These are phyloP conservation scores for Sporisorium reilianum DNA, from an alignment of 1,284 basidiomycete genomes.

Conservation along the genomic window DNA sequence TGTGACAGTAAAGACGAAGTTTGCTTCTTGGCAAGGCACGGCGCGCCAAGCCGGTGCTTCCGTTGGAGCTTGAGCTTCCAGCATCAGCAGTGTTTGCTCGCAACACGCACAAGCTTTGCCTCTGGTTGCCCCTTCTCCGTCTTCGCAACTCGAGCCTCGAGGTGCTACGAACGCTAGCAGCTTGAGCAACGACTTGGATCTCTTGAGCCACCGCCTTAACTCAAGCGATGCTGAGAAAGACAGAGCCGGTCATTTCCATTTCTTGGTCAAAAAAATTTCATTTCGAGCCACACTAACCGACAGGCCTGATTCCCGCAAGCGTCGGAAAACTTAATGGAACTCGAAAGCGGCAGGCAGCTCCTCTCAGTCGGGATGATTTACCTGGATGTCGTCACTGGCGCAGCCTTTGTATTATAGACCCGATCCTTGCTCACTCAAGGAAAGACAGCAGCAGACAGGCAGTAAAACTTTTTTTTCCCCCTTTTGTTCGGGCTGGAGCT, in stretches of 20 bases:
- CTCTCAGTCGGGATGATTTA: slow-evolving; percentile 18
- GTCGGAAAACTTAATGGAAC: slow-evolving; percentile 12
- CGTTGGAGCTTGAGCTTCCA: not conserved
- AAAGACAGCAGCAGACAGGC: not conserved
- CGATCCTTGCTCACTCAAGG: not conserved
- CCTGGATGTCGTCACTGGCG: slow-evolving; percentile 17
- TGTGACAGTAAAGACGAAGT: not conserved
- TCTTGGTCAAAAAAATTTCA: too few species aligned
- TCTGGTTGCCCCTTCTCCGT: not conserved
- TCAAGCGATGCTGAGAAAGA: too few species aligned
- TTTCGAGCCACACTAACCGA: too few species aligned
- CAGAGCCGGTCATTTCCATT: not conserved
- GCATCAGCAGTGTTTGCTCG: too few species aligned
- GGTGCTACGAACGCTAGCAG: not conserved
- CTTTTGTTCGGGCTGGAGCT: too few species aligned
- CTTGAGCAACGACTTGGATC: not conserved
- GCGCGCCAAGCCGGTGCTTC: not conserved
- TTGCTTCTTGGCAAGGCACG: not conserved
- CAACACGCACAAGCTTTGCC: not conserved
- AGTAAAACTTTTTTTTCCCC: not conserved
- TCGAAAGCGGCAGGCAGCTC: not conserved
- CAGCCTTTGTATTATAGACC: not conserved
- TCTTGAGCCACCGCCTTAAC: not conserved
- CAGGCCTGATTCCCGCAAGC: too few species aligned
- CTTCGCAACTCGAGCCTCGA: not conserved